Base-by-base conservation (phyloP, 2,329 filamentous ascomycete species). In the Sclerotinia subarctica region DNA sequence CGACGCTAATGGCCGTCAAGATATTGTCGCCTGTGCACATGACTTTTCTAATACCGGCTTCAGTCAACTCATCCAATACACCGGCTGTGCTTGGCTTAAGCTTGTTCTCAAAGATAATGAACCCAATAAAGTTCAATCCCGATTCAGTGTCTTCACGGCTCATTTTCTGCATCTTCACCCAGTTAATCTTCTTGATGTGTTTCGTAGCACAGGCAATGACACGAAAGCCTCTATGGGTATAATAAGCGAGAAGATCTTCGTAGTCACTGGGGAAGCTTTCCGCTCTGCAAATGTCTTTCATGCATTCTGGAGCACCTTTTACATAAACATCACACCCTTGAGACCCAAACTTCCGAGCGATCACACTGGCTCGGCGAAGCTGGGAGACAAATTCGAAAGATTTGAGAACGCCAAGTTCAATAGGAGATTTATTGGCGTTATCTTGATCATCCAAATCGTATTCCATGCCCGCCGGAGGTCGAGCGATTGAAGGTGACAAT, bases 21-120 rank as follows among this genome's bases (percentile, higher is more conserved):
- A 98, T 98, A 74, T 99, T 99, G 82, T 99, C 95, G 42, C 95
- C 95, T 0, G 95, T 99, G 71, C 96, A 96, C 95, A 99, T 99
- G 64, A 97, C 88, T 38, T 91, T 90, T 47, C 92, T 88, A 72
- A 99, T 97, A 67, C 91, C 91, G 10, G 96, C 94, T 64, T 90
- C 83, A 44, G 87, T 85, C 3, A 99, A 84, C 79, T 98, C 94
- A 67, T 90, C 85, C 35, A 99, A 87, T 46, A 97, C 91, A 1
- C 85, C 85, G 1, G 91, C 85, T 0, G 94, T 97, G 26, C 87
- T 93, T 1, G 92, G 89, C 78, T 99, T 99, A 70, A 99, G 82
- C 80, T 99, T 99, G 81, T 99, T 99, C 80, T 99, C 95, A 74
- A 99, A 99, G 66, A 99, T 90, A 76, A 99, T 98, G 80, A 99